Conservation (phyloP, 257 asterid genomes). For the Galeopsis tetrahit region DNA sequence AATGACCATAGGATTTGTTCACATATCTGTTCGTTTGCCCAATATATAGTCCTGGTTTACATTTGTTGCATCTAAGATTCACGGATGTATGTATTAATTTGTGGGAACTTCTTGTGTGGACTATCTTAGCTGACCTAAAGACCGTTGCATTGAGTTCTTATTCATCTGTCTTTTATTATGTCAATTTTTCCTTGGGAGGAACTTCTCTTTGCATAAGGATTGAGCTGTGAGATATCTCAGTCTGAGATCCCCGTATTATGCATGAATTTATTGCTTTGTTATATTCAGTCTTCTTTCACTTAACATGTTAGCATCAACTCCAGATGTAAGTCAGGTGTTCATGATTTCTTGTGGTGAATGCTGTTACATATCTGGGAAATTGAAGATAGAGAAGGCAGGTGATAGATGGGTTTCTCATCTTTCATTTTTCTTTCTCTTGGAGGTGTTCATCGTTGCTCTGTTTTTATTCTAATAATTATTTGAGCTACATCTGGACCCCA, state of each 20-base stretch:
- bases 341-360: conserved; percentile 36
- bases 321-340: conserved; percentile 50
- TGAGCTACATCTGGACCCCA: conserved; percentile 58
- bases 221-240: background rate
- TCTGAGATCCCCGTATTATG: too few species aligned
- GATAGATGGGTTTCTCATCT: conserved; percentile 42
- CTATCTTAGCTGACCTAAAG: background rate
- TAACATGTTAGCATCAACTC: conserved; percentile 8
- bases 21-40: background rate
- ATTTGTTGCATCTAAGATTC: background rate
- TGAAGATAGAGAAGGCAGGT: conserved; percentile 38
- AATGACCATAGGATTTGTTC: background rate
- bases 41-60: background rate
- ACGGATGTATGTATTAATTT: background rate
- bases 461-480: conserved; percentile 30
- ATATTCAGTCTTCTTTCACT: background rate
- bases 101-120: background rate
- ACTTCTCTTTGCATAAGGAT: background rate
- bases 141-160: background rate
- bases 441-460: conserved; percentile 57
- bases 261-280: background rate
- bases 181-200: background rate
- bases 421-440: conserved; percentile 42
- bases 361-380: conserved; percentile 56
- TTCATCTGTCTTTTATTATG: background rate